Conservation (phyloP, 148 eudicot species). For the Silene conica region DNA sequence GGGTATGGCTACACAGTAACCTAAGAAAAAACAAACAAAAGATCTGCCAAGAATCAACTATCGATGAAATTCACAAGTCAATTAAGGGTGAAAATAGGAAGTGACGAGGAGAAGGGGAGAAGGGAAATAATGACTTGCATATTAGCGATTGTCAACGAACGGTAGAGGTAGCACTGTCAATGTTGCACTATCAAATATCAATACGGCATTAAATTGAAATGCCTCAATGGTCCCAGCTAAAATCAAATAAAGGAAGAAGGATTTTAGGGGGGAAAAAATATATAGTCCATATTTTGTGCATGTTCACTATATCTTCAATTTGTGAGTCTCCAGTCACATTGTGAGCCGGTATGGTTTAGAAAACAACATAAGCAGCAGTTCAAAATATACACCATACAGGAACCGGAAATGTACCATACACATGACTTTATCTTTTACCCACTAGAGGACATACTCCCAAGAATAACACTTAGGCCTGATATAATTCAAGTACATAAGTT, state of each 20-base stretch:
- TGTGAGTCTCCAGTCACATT: background rate
- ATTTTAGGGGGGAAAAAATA: background rate
- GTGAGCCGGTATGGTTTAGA: background rate
- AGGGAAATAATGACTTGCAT: too few relatives aligned
- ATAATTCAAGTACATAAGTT: background rate
- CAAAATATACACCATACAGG: background rate
- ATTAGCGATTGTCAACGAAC: background rate
- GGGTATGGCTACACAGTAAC: slow-evolving; percentile 3
- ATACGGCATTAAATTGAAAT: background rate
- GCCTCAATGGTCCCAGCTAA: background rate
- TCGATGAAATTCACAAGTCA: slow-evolving; percentile 3
- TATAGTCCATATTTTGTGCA: background rate
- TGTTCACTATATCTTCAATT: background rate
- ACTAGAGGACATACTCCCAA: background rate
- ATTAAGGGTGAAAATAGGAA: background rate
- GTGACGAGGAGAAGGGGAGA: background rate
- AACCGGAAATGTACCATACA: background rate
- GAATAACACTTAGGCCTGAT: slow-evolving; percentile 10
- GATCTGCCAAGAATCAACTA: background rate
- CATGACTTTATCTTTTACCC: background rate
- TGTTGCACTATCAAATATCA: background rate
- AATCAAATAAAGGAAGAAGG: background rate
- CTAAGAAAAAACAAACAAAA: slow-evolving; percentile 4
- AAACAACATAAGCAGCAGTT: background rate
- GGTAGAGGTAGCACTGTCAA: background rate